These are phyloP conservation scores for Albatrellus ellisii DNA, from an alignment of 768 basidiomycete genomes.

Conservation along the genomic window DNA sequence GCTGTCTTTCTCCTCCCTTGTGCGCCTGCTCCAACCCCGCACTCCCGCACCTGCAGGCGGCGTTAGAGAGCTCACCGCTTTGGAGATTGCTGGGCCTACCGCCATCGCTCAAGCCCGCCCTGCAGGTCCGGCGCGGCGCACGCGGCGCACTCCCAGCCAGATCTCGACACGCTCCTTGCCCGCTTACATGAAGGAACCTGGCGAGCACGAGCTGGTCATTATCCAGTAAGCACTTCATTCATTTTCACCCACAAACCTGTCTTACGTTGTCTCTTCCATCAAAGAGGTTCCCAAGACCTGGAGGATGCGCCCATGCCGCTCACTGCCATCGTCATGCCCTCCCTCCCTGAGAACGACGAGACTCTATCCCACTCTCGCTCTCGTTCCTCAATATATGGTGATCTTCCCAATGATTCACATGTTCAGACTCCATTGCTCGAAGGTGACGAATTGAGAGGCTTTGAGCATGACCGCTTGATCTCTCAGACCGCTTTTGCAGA, in stretches of 20 bases:
- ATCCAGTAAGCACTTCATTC: conserved; percentile 23
- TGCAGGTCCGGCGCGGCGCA: conserved; percentile 23
- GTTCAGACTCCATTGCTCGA: conserved; percentile 12
- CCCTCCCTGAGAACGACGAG: conserved; percentile 17
- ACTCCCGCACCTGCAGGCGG: background rate
- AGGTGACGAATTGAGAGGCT: conserved; percentile 3
- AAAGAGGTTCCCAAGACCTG: conserved; percentile 39
- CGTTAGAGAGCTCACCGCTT: conserved; percentile 12
- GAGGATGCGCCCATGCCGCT: conserved; percentile 37
- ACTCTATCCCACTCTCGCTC: conserved; percentile 9
- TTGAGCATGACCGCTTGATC: too few relatives aligned
- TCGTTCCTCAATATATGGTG: conserved; percentile 7
- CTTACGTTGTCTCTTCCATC: conserved; percentile 1
- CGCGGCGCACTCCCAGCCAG: conserved; percentile 60
- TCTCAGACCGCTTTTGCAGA: too few relatives aligned
- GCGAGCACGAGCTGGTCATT: conserved; percentile 71
- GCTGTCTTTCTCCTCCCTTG: background rate
- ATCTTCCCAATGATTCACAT: conserved; percentile 7
- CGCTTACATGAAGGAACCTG: conserved; percentile 74
- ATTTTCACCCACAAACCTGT: background rate
- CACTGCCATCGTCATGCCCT: conserved; percentile 24
- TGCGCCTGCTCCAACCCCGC: background rate
- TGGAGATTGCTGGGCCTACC: conserved; percentile 8
- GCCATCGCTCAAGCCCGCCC: conserved; percentile 3
- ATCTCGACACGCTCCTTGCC: conserved; percentile 70